phyloP scores from a whole-genome alignment of 2,329 filamentous ascomycete species.

The Exserohilum turcica region DNA sequence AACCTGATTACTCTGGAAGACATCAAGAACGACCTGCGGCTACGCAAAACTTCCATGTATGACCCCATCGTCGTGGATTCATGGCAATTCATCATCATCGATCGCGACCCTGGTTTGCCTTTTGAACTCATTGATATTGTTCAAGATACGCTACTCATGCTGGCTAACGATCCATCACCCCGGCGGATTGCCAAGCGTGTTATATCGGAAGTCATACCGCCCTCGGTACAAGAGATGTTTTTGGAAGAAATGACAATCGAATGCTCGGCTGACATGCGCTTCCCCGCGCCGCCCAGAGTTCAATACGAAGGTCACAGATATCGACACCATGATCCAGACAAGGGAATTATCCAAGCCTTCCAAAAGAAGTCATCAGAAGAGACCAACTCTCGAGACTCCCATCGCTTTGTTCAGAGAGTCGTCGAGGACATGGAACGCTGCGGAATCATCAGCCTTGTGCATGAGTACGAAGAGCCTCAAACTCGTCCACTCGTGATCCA shows the following conservation, averaged over 20 bases:
- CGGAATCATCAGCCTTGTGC: conserved; percentile 26
- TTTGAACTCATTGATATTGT: conserved; percentile 38
- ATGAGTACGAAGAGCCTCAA: conserved; percentile 30
- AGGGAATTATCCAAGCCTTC: conserved; percentile 8
- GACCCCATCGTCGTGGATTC: conserved; percentile 40
- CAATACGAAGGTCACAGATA: conserved; percentile 37
- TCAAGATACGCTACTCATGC: conserved; percentile 33
- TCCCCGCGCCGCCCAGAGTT: conserved; percentile 24
- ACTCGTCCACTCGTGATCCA: conserved; percentile 31
- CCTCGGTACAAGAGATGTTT: conserved; percentile 29
- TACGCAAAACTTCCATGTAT: conserved; percentile 33
- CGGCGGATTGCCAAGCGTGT: conserved; percentile 30
- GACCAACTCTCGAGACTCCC: conserved; percentile 19
- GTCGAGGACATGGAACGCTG: conserved; percentile 37
- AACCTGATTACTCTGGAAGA: conserved; percentile 30
- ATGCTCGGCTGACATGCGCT: conserved; percentile 19
- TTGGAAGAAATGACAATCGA: conserved; percentile 28
- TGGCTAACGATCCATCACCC: conserved; percentile 29
- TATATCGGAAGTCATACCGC: conserved; percentile 30
- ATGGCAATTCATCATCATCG: conserved; percentile 42
- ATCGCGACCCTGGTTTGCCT: conserved; percentile 28
- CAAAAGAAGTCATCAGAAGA: conserved; percentile 13
- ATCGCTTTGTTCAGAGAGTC: conserved; percentile 31
- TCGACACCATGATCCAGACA: conserved; percentile 26
- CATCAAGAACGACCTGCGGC: conserved; percentile 33